phyloP scores from a whole-genome alignment of 495 filamentous ascomycete species.

The Aspergillus sclerotiicarbonarius region DNA sequence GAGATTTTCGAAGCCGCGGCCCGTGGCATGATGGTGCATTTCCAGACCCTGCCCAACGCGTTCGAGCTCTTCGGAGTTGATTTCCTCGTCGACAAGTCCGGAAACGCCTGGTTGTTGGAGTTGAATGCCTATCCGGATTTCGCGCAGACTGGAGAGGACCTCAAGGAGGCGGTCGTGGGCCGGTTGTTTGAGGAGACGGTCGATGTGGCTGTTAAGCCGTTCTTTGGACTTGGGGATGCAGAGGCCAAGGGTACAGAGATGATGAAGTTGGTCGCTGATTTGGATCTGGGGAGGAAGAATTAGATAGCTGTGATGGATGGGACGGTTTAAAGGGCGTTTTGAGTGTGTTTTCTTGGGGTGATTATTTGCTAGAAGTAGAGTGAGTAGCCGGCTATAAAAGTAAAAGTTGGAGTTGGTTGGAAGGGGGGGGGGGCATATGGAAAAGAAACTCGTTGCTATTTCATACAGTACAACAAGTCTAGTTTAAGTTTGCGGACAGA shows the following conservation, averaged over 20 bases:
- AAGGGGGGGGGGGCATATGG: not conserved
- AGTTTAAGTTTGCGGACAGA: too few relatives aligned
- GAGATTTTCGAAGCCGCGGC: constrained; percentile 85
- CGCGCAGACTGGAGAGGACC: constrained; percentile 75
- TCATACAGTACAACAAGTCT: not conserved
- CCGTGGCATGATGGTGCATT: constrained; percentile 78
- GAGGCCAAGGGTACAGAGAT: constrained; percentile 29
- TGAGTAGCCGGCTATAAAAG: not conserved
- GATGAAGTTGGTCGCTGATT: constrained; percentile 56
- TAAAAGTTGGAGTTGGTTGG: not conserved
- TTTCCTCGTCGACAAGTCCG: constrained; percentile 71
- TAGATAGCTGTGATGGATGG: constrained; percentile 1
- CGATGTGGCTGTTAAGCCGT: constrained; percentile 59
- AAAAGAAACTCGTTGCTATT: not conserved
- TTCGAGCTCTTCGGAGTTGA: constrained; percentile 94
- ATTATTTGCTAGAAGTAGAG: not conserved
- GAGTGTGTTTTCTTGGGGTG: not conserved
- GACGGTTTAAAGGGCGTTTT: not conserved
- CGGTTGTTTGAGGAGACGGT: constrained; percentile 76
- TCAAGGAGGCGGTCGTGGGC: constrained; percentile 61
- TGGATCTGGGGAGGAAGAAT: constrained; percentile 57
- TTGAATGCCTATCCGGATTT: constrained; percentile 98
- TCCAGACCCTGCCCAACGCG: constrained; percentile 80
- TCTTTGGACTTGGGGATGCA: constrained; percentile 47
- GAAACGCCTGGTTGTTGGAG: constrained; percentile 74